These are phyloP conservation scores for Thalassia testudinum DNA, from an alignment of 116 monocot genomes.

Conservation along the genomic window DNA sequence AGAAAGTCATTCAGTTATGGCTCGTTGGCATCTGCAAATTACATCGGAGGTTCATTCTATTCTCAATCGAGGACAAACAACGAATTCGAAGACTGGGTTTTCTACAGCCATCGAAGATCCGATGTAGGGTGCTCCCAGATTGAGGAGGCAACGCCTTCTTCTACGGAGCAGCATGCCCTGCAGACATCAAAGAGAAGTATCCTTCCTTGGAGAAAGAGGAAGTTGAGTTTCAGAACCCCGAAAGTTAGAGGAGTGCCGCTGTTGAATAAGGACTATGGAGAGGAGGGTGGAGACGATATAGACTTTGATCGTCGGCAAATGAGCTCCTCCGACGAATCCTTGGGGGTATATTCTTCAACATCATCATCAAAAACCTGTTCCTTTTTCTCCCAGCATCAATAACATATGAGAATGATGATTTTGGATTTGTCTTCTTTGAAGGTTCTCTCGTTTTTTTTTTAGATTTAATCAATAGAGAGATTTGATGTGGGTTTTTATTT, in stretches of 20 bases:
- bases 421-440: not conserved
- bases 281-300: conserved; percentile 28
- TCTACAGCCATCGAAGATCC: not conserved
- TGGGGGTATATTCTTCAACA: not conserved
- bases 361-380: not conserved
- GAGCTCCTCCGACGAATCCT: conserved; percentile 6
- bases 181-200: not conserved
- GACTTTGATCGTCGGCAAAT: conserved; percentile 64
- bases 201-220: conserved; percentile 10
- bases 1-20: conserved; percentile 21
- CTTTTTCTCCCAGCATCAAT: not conserved
- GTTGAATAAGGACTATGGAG: not conserved
- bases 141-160: not conserved
- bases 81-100: conserved; percentile 4
- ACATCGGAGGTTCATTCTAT: not conserved
- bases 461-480: not conserved
- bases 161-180: conserved; percentile 4
- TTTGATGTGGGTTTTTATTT: not conserved
- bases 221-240: conserved; percentile 24
- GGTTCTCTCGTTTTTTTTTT: not conserved
- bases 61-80: not conserved
- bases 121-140: conserved; percentile 16
- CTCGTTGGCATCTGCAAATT: conserved; percentile 3
- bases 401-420: not conserved
- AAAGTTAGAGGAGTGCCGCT: conserved; percentile 12